phyloP scores from a whole-genome alignment of 768 basidiomycete genomes.

The Leccinum barrowsii region DNA sequence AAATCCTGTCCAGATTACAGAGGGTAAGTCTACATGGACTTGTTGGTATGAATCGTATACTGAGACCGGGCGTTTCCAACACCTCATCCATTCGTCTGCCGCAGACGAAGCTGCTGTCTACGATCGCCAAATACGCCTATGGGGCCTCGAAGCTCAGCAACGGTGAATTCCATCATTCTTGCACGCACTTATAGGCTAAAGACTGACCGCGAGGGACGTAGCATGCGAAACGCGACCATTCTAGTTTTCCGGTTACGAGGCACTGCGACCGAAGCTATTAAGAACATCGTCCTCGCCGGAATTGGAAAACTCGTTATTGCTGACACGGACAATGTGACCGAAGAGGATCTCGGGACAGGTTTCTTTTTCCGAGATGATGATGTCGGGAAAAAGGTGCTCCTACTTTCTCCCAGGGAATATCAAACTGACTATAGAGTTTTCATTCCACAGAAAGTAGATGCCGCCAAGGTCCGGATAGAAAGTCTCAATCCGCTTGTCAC shows the following conservation, averaged over 20 bases:
- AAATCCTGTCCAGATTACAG: conserved; percentile 54
- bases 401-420: conserved; percentile 35
- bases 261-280: conserved; percentile 89
- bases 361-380: conserved; percentile 95
- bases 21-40: conserved; percentile 43
- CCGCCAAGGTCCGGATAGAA: conserved; percentile 80
- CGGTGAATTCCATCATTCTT: conserved; percentile 44
- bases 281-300: conserved; percentile 96
- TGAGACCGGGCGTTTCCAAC: conserved; percentile 1
- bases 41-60: neutral
- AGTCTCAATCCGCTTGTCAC: conserved; percentile 89
- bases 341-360: conserved; percentile 87
- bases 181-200: neutral
- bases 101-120: conserved; percentile 79
- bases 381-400: conserved; percentile 77
- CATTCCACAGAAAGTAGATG: conserved; percentile 69
- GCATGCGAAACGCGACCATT: conserved; percentile 93
- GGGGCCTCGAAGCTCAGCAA: conserved; percentile 98
- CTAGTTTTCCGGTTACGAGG: conserved; percentile 76
- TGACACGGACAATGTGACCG: conserved; percentile 69
- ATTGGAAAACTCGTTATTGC: conserved; percentile 86
- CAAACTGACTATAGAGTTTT: conserved; percentile 30
- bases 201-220: conserved; percentile 31
- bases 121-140: conserved; percentile 94
- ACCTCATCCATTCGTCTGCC: neutral